Evolutionary conservation across 2,329 filamentous ascomycete genomes (phyloP).

Genomic region (Scytalidium lignicola): DNA sequence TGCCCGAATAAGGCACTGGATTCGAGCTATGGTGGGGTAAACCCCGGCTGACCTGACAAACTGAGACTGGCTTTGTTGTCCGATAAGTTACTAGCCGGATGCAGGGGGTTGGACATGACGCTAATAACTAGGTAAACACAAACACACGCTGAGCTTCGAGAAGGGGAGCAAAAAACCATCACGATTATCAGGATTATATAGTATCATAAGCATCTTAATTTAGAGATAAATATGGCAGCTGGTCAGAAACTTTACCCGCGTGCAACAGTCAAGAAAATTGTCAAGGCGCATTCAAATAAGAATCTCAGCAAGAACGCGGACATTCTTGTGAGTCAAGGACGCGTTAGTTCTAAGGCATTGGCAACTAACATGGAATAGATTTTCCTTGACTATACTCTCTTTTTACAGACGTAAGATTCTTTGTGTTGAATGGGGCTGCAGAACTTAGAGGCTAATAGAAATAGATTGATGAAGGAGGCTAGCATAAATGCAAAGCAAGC

Average conservation of each 20-base stretch:
- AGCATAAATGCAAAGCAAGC: conserved; percentile 69
- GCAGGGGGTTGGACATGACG: background rate
- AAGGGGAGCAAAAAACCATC: background rate
- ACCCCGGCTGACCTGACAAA: background rate
- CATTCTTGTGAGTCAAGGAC: conserved; percentile 59
- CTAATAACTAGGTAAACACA: background rate
- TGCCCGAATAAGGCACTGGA: background rate
- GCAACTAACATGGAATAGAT: conserved; percentile 49
- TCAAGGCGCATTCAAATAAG: conserved; percentile 81
- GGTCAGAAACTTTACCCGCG: conserved; percentile 77
- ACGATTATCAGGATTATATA: background rate
- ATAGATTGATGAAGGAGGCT: conserved; percentile 73
- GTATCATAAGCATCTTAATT: background rate
- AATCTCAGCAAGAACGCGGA: conserved; percentile 81
- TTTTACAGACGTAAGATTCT: conserved; percentile 58
- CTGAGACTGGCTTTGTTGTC: background rate
- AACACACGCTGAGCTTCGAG: background rate
- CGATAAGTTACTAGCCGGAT: background rate
- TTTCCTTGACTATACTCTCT: conserved; percentile 78
- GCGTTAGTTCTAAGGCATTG: conserved; percentile 10
- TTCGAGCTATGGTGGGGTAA: background rate
- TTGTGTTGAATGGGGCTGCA: background rate
- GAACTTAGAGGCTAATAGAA: background rate
- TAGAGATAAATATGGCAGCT: conserved; percentile 22
- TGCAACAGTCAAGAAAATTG: conserved; percentile 78